Evolutionary conservation across 2,329 filamentous ascomycete species (phyloP).

Genomic region (Chrysoporthe austroafricana): DNA sequence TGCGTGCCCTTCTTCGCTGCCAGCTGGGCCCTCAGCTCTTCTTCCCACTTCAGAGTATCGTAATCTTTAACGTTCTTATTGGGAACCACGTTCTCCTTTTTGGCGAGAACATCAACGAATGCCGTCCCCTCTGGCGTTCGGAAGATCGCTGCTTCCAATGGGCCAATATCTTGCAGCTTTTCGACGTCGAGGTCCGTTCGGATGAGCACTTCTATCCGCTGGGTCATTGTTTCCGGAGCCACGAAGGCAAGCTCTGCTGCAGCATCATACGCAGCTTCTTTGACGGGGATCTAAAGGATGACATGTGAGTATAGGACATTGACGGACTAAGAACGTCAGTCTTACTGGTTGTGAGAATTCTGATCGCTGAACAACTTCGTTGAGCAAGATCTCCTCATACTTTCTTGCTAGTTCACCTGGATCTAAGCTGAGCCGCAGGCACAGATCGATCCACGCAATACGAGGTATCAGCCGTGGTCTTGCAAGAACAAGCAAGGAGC

Average conservation of each 20-base stretch:
- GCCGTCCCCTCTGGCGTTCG: constrained; percentile 85
- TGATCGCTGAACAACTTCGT: constrained; percentile 60
- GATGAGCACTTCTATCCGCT: constrained; percentile 75
- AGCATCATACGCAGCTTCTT: constrained; percentile 77
- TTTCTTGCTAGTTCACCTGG: constrained; percentile 76
- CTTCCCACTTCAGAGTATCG: constrained; percentile 95
- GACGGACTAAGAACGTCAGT: background rate
- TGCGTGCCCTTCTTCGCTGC: constrained; percentile 91
- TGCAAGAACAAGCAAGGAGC: constrained; percentile 76
- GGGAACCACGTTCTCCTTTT: constrained; percentile 71
- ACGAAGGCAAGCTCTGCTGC: constrained; percentile 93
- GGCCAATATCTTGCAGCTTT: constrained; percentile 74
- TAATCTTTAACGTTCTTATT: constrained; percentile 95
- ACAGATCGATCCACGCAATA: constrained; percentile 87
- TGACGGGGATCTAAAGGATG: constrained; percentile 44
- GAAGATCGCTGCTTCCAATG: constrained; percentile 90
- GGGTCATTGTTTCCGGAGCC: constrained; percentile 79
- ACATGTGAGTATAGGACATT: background rate
- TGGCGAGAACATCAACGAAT: constrained; percentile 89
- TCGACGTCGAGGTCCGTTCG: constrained; percentile 71
- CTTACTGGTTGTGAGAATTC: constrained; percentile 28
- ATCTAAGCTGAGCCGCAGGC: constrained; percentile 78
- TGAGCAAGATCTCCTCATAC: constrained; percentile 66
- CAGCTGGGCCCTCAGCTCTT: constrained; percentile 82
- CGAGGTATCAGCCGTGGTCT: constrained; percentile 77